Percentiles rank a stretch among this genome's conserved stretches.
Conservation (phyloP, 495 filamentous ascomycete species). For the Oleoguttula mirabilis region DNA sequence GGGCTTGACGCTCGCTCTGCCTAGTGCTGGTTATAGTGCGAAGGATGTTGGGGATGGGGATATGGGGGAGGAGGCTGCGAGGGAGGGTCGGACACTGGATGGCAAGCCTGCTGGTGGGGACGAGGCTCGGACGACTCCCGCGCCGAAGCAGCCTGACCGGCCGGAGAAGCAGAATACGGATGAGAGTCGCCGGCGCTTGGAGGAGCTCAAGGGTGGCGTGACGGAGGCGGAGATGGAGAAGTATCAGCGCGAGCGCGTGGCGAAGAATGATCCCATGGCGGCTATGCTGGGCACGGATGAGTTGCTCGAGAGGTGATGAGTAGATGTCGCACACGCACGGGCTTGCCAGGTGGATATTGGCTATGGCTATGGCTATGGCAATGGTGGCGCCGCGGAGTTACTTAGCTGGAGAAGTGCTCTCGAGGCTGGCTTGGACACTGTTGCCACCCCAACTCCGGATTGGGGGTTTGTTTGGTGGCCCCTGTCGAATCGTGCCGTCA, state of each 20-base stretch:
- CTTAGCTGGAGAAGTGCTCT: too few species aligned
- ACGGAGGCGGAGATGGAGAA: constrained; percentile 73
- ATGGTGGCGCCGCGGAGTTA: too few species aligned
- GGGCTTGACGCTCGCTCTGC: constrained; percentile 31
- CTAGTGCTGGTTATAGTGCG: neutral
- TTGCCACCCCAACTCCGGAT: too few species aligned
- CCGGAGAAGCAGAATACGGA: constrained; percentile 30
- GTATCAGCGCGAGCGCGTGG: constrained; percentile 59
- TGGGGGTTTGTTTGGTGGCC: too few species aligned
- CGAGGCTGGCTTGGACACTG: too few species aligned
- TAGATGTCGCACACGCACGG: too few species aligned
- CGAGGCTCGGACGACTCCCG: constrained; percentile 23
- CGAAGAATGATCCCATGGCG: constrained; percentile 76
- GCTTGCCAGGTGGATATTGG: too few species aligned
- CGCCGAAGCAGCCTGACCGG: constrained; percentile 25
- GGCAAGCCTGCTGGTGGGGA: constrained; percentile 26
- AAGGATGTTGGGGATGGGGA: constrained; percentile 21
- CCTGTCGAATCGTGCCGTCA: too few species aligned
- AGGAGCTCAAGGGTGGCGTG: constrained; percentile 64
- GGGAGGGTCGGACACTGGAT: neutral
- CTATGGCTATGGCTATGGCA: too few species aligned
- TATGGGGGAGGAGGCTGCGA: constrained; percentile 21
- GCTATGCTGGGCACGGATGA: constrained; percentile 54
- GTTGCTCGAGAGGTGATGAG: constrained; percentile 16
- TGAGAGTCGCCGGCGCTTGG: constrained; percentile 52